Percentiles rank a stretch among this genome's conserved stretches.
These are phyloP conservation scores for Passalora sequoiae DNA, from an alignment of 2,329 filamentous ascomycete genomes.

Conservation along the genomic window DNA sequence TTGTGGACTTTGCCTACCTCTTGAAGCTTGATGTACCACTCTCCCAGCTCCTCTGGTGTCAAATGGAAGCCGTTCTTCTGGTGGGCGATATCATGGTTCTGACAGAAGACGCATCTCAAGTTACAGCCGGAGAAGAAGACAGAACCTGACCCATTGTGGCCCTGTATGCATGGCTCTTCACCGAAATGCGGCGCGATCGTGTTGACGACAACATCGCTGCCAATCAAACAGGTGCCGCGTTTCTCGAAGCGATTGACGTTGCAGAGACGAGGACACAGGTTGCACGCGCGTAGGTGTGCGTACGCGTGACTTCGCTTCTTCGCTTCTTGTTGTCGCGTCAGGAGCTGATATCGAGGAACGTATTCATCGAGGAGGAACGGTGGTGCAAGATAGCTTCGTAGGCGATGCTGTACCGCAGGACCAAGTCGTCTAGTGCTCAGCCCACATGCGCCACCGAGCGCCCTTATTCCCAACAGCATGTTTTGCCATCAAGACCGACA, in stretches of 20 bases:
- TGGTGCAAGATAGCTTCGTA: conserved; percentile 44
- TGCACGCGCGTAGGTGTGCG: conserved; percentile 70
- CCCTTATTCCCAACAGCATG: conserved; percentile 13
- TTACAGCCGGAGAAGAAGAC: conserved; percentile 80
- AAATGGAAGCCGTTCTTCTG: conserved; percentile 75
- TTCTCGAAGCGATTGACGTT: conserved; percentile 75
- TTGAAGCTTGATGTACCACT: conserved; percentile 80
- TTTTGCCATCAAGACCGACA: too few relatives aligned
- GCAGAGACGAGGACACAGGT: conserved; percentile 72
- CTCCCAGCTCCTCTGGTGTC: conserved; percentile 69
- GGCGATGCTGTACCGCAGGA: conserved; percentile 4
- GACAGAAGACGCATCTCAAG: conserved; percentile 68
- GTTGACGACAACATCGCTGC: conserved; percentile 69
- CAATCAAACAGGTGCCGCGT: conserved; percentile 73
- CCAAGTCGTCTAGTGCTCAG: background rate
- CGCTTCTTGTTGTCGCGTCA: conserved; percentile 63
- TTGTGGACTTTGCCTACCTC: conserved; percentile 77
- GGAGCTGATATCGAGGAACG: conserved; percentile 63
- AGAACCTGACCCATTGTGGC: conserved; percentile 71
- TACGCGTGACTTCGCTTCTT: conserved; percentile 71
- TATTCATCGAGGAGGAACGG: conserved; percentile 70
- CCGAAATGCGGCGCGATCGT: conserved; percentile 83
- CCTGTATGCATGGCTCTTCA: conserved; percentile 77
- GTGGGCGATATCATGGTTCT: conserved; percentile 80
- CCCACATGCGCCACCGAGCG: background rate